A percentile compares a stretch with the other conserved stretches of the same genome.
These are phyloP conservation scores for Cryphonectria carpinicola DNA, from an alignment of 2,329 filamentous ascomycete species.

Conservation along the genomic window DNA sequence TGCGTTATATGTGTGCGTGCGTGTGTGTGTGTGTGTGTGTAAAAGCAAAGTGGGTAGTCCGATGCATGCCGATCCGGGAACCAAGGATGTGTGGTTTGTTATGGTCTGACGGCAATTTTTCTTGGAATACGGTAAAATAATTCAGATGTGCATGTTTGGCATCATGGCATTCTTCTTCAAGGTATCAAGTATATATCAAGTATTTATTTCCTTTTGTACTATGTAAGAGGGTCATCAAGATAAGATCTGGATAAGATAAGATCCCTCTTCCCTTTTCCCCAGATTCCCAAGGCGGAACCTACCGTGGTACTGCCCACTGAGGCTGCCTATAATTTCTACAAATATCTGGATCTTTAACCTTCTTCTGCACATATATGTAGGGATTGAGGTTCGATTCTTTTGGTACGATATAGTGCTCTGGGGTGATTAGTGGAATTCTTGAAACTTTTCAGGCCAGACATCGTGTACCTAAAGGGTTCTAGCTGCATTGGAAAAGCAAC, in stretches of 20 bases:
- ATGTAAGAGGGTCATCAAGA: neutral
- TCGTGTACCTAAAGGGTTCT: neutral
- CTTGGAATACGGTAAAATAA: neutral
- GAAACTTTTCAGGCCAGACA: too few species aligned
- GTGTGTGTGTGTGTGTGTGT: too few species aligned
- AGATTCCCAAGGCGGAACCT: neutral
- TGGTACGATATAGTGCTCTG: neutral
- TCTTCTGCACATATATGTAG: neutral
- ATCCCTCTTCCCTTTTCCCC: neutral
- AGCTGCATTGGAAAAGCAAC: neutral
- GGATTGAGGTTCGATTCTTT: neutral
- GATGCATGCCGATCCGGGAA: neutral
- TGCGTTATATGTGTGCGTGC: too few species aligned
- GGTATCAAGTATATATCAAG: neutral
- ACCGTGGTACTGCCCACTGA: neutral
- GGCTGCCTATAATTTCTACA: neutral
- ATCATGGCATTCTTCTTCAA: neutral
- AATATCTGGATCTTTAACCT: neutral
- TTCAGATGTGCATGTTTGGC: neutral
- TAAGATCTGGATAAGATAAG: constrained; percentile 6
- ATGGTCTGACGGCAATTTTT: neutral
- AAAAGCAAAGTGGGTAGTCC: neutral
- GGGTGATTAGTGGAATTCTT: neutral
- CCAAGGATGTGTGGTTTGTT: neutral
- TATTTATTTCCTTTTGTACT: neutral